phyloP scores from a whole-genome alignment of 2,329 filamentous ascomycete species.

The Aspergillus novoparasiticus region DNA sequence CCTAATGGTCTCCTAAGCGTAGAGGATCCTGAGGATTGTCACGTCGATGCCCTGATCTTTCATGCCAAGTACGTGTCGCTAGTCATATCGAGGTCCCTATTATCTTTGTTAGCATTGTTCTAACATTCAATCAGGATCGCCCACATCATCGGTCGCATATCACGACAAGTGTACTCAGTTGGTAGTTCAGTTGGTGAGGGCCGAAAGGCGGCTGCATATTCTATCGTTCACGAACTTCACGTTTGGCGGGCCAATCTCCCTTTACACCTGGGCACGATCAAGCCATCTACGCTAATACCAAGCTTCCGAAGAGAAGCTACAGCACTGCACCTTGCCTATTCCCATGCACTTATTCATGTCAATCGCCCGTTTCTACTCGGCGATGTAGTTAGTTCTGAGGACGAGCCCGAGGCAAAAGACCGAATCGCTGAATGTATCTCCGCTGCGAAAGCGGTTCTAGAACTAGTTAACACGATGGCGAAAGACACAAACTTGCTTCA shows the following conservation, averaged over 20 bases:
- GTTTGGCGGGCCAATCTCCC: slow-evolving; percentile 26
- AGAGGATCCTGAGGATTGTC: slow-evolving; percentile 26
- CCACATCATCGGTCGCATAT: slow-evolving; percentile 27
- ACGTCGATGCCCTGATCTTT: slow-evolving; percentile 41
- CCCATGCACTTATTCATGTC: slow-evolving; percentile 29
- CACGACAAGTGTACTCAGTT: slow-evolving; percentile 28
- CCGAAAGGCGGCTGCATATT: slow-evolving; percentile 23
- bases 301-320: slow-evolving; percentile 31
- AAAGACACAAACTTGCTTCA: slow-evolving; percentile 24
- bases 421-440: slow-evolving; percentile 24
- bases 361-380: slow-evolving; percentile 28
- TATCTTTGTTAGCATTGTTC: neutral
- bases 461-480: slow-evolving; percentile 22
- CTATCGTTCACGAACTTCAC: slow-evolving; percentile 22
- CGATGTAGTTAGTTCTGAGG: slow-evolving; percentile 11
- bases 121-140: slow-evolving; percentile 18
- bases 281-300: slow-evolving; percentile 25
- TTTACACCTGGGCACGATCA: slow-evolving; percentile 27
- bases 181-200: slow-evolving; percentile 12
- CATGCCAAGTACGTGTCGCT: slow-evolving; percentile 39
- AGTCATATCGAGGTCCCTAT: too few species aligned
- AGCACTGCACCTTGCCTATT: slow-evolving; percentile 29
- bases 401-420: neutral
- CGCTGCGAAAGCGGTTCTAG: slow-evolving; percentile 25
- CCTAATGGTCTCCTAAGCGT: slow-evolving; percentile 32